Evolutionary conservation across 441 rosid species (phyloP).

Genomic region (Hypseocharis bilobata): DNA sequence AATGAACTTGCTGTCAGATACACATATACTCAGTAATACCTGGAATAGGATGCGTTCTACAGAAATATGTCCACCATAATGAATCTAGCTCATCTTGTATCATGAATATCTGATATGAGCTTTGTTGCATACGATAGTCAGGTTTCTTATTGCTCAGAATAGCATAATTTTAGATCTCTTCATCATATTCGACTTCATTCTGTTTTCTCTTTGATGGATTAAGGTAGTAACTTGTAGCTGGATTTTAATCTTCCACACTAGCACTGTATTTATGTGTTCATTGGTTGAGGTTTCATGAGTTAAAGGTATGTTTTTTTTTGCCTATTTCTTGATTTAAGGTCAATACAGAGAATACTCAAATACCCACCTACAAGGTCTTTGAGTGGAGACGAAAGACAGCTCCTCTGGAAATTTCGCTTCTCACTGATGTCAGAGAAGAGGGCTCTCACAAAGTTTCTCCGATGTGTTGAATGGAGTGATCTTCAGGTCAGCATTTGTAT

Average conservation of each 20-base stretch:
- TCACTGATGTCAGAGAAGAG: conserved; percentile 88
- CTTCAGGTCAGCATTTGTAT: conserved; percentile 52
- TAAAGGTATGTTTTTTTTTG: conserved; percentile 13
- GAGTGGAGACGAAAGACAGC: conserved; percentile 96
- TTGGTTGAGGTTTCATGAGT: conserved; percentile 14
- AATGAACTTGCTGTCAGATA: not conserved
- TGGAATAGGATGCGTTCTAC: not conserved
- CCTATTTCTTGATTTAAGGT: conserved; percentile 38
- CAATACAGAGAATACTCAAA: conserved; percentile 75
- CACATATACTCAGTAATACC: not conserved
- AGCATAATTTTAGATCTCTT: not conserved
- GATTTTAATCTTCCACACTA: not conserved
- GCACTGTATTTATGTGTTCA: conserved; percentile 8
- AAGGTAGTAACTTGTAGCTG: conserved; percentile 10
- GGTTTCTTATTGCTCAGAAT: conserved; percentile 1
- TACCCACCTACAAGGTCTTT: conserved; percentile 86
- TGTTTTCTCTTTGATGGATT: conserved; percentile 10
- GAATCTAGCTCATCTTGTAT: not conserved
- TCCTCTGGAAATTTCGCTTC: conserved; percentile 93
- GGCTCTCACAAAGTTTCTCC: conserved; percentile 91
- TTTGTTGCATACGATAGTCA: not conserved
- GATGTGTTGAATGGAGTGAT: conserved; percentile 98
- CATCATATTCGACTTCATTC: not conserved
- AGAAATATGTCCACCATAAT: not conserved
- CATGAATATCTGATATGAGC: not conserved